Conservation (phyloP, 192 early-diverging fungal species). For the Backusella parvicylindrica region DNA sequence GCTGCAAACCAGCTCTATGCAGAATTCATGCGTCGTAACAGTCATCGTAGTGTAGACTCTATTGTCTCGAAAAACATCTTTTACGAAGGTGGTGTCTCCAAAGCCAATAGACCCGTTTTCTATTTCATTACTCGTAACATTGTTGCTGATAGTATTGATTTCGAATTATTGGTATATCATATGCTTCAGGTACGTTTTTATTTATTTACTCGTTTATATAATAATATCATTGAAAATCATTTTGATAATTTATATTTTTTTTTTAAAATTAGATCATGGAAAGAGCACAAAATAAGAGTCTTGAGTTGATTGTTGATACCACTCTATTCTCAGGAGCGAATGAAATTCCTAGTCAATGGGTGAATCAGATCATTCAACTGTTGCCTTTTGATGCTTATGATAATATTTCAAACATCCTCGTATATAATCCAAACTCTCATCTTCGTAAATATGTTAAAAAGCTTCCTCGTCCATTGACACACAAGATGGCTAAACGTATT, state of each 20-base stretch:
- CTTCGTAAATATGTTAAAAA: conserved; percentile 70
- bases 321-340: conserved; percentile 78
- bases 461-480: conserved; percentile 43
- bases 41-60: conserved; percentile 60
- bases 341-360: conserved; percentile 76
- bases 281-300: conserved; percentile 62
- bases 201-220: conserved; percentile 7
- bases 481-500: conserved; percentile 58
- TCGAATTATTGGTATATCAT: conserved; percentile 80
- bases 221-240: neutral
- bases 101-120: conserved; percentile 69
- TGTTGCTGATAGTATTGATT: conserved; percentile 73
- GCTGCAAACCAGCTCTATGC: conserved; percentile 45
- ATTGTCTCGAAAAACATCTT: conserved; percentile 70
- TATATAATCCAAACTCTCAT: conserved; percentile 81
- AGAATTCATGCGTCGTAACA: conserved; percentile 74
- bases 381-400: conserved; percentile 60
- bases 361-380: conserved; percentile 69
- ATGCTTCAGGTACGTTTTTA: conserved; percentile 52
- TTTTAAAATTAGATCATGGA: conserved; percentile 61
- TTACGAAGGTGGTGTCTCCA: conserved; percentile 79
- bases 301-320: conserved; percentile 80
- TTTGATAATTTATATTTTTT: neutral
- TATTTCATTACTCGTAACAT: conserved; percentile 83
- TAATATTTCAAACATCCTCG: conserved; percentile 68